Evolutionary conservation across 495 filamentous ascomycete species (phyloP), one percentile per base, ranked within the genome.

Genomic region (Neurospora sp.): DNA sequence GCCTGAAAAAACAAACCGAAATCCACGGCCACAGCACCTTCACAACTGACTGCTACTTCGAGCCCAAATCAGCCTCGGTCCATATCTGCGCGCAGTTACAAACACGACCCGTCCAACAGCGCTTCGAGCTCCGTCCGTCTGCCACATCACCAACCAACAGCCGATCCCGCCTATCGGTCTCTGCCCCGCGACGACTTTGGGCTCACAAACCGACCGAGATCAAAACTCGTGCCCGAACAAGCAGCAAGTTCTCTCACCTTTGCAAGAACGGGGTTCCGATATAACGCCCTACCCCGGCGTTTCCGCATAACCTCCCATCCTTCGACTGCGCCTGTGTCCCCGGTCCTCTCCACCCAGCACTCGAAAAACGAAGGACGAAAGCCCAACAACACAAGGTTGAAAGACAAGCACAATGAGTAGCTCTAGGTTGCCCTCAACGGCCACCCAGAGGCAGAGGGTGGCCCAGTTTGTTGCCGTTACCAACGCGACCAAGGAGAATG

Each of bases 391-490:
- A 61, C 22, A 31, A 41, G 40, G 39, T 35, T 71, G 27, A 45
- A 31, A 27, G 39, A 61, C 39, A 27, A 18, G 22, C 39, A 71
- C 20, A 35, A 65, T 65, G 53, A 65, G 53, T 37, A 35, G 71
- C 65, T 71, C 53, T 69, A 74, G 39, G 41, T 75, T 77, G 75
- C 78, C 78, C 35, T 73, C 74, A 8, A 74, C 74, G 7, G 73
- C 83, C 8, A 71, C 75, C 69, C 89, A 91, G 81, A 88, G 86
- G 79, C 73, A 77, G 69, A 80, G 85, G 39, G 79, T 88, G 16
- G 71, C 74, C 39, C 82, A 88, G 72, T 90, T 91, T 77, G 79
- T 83, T 45, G 76, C 77, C 31, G 83, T 89, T 69, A 90, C 89
- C 10, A 82, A 84, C 31, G 78, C 85, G 6, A 80, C 83, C 12